A percentile compares a stretch with the other conserved stretches of the same genome.
These are phyloP conservation scores for Emergomyces orientalis DNA, from an alignment of 2,329 filamentous ascomycete genomes.

Conservation along the genomic window DNA sequence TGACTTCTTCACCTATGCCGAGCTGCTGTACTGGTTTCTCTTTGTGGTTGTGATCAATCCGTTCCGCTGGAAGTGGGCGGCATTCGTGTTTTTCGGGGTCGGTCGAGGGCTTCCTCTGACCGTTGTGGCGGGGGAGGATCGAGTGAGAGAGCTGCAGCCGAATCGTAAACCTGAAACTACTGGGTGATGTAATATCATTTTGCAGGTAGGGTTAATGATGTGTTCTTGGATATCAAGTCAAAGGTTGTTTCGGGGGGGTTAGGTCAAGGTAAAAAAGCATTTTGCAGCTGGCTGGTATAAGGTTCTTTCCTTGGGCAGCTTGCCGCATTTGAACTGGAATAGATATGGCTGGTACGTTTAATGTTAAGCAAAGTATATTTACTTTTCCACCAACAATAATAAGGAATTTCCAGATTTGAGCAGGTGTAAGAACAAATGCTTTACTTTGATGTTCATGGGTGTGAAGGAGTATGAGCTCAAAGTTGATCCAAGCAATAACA, in stretches of 20 bases:
- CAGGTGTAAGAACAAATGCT: not conserved
- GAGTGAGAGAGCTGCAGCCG: constrained; percentile 41
- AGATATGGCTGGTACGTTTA: too few species aligned
- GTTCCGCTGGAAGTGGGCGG: constrained; percentile 82
- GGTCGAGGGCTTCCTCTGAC: constrained; percentile 56
- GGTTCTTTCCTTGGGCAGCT: not conserved
- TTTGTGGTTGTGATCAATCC: constrained; percentile 74
- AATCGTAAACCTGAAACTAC: constrained; percentile 20
- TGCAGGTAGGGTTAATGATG: not conserved
- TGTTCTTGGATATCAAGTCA: not conserved
- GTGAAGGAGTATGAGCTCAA: too few species aligned
- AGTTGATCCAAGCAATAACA: too few species aligned
- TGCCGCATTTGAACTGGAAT: too few species aligned
- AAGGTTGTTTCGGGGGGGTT: too few species aligned
- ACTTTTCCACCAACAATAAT: too few species aligned
- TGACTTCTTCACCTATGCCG: constrained; percentile 82
- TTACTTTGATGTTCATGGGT: not conserved
- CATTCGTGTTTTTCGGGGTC: constrained; percentile 72
- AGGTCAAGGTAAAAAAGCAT: too few species aligned
- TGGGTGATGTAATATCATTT: not conserved
- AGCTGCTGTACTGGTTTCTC: constrained; percentile 75
- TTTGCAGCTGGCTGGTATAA: not conserved
- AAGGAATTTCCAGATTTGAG: too few species aligned
- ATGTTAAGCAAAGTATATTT: too few species aligned
- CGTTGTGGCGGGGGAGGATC: constrained; percentile 58